Conservation (phyloP, 345 rosid genomes). For the Eucalyptus guilfoylei region DNA sequence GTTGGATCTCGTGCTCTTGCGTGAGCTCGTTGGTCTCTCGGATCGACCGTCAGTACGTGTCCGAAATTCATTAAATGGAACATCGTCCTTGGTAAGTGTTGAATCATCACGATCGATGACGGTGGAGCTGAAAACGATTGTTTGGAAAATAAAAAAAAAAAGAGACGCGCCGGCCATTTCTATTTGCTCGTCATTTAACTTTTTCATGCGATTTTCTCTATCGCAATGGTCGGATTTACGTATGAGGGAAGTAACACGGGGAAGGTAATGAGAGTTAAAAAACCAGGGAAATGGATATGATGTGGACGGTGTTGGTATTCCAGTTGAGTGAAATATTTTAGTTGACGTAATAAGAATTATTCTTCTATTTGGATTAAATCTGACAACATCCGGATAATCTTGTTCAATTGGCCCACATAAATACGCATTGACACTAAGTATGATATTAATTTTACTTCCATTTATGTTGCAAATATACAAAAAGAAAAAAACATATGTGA, state of each 20-base stretch:
- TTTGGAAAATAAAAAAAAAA: fast-evolving
- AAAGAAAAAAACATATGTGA: fast-evolving
- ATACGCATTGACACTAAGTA: neutral
- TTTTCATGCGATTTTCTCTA: neutral
- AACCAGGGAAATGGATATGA: neutral
- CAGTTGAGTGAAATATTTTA: neutral
- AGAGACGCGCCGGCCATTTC: too few relatives aligned
- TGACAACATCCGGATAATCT: neutral
- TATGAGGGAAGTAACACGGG: neutral
- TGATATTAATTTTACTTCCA: neutral
- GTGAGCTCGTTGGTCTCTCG: neutral
- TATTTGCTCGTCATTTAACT: too few relatives aligned
- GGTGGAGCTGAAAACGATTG: neutral
- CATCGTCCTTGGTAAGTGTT: neutral
- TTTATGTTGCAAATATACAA: neutral
- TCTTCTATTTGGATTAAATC: neutral
- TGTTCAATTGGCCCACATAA: neutral
- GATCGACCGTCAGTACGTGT: neutral
- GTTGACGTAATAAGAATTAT: too few relatives aligned
- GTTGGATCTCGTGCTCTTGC: neutral
- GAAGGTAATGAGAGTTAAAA: fast-evolving
- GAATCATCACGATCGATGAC: neutral
- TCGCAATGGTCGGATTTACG: neutral
- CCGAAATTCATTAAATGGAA: neutral
- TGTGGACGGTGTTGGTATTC: neutral